Base-by-base conservation (phyloP, 192 early-diverging fungal genomes). In the Umbelopsis vinacea region DNA sequence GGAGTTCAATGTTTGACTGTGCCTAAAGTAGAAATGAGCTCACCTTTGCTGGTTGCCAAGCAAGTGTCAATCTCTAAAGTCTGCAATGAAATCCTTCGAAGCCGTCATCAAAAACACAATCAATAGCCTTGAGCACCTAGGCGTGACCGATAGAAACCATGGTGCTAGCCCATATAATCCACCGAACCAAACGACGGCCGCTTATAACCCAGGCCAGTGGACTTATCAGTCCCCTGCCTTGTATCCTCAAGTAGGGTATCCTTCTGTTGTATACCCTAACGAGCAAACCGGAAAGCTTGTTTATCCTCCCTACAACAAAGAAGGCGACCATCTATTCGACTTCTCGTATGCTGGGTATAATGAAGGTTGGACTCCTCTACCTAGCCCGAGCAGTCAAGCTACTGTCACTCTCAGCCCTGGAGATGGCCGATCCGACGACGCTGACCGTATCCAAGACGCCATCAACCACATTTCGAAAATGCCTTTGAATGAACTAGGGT, bases 331-430 rank as follows among this genome's bases (percentile, higher is more conserved):
- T 38, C 71, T 85, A 2, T 75, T 82, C 48, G 81, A 85, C 43
- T 85, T 85, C 67, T 82, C 79, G 33, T 76, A 76, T 67, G 84
- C 74, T 11, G 84, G 81, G 2, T 85, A 77, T 73, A 79, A 76
- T 48, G 78, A 81, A 43, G 84, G 84, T 2, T 70, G 76, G 48
- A 79, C 73, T 2, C 77, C 72, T 8, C 5, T 85, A 0, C 84
- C 84, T 0, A 67, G 73, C 40, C 8, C 72, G 24, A 29, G 33
- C 0, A 21, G 54, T 81, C 1, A 72, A 76, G 6, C 75, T 1
- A 6, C 76, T 0, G 75, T 77, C 24, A 46, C 35, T 0, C 71
- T 81, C 4, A 57, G 9, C 5, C 79, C 79, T 26, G 29, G 71
- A 15, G 57, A 80, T 52, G 6, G 46, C 4, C 66, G 68, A 24